Conservation (phyloP, 2,329 filamentous ascomycete species). For the Biscogniauxia marginata region DNA sequence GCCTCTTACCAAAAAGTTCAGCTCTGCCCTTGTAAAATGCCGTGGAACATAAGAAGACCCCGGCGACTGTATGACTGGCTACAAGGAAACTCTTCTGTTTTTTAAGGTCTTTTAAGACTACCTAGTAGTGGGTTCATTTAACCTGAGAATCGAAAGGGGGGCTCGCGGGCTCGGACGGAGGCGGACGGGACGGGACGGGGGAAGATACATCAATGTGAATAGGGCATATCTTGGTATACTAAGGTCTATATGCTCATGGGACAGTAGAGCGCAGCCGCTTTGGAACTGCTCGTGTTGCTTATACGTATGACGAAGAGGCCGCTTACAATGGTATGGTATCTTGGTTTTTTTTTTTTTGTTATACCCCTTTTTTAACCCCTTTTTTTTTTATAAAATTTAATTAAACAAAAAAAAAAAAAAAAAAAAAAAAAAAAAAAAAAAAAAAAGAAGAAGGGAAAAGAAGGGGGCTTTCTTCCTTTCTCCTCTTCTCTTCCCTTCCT, state of each 20-base stretch:
- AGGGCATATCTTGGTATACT: no score
- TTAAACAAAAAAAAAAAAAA: no score
- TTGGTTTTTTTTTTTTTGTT: background rate
- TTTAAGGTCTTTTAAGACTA: background rate
- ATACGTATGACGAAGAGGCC: background rate
- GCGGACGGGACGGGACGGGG: background rate
- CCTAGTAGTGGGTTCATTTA: background rate
- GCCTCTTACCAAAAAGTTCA: no score
- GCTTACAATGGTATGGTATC: background rate
- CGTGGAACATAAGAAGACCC: no score
- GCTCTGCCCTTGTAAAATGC: no score
- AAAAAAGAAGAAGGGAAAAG: no score
- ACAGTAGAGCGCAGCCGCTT: background rate
- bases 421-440: no score
- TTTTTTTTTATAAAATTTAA: no score
- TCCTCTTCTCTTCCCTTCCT: background rate
- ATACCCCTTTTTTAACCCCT: no score
- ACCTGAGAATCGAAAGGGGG: background rate
- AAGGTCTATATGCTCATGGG: no score
- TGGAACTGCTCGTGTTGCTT: background rate
- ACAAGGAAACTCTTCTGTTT: background rate
- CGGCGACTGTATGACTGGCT: no score
- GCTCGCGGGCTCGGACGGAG: background rate
- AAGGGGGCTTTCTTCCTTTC: background rate
- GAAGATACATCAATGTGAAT: background rate